Percentiles rank a stretch among this genome's conserved stretches.
Conservation (phyloP, 768 basidiomycete genomes). For the Pulveroboletus sp. region DNA sequence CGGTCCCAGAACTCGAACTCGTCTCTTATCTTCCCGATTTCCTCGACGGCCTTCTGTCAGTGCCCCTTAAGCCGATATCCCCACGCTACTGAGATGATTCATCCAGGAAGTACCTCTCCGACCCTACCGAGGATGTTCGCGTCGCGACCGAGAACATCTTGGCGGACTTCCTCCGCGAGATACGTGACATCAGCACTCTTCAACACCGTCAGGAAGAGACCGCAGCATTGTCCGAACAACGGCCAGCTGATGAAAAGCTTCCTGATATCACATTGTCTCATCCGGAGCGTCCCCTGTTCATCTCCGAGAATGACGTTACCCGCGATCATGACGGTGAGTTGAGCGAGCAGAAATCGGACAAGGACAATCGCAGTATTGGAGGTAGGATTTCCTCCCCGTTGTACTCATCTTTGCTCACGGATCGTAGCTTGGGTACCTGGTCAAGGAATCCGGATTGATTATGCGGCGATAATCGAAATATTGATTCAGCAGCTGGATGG, state of each 20-base stretch:
- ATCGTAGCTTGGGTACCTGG: conserved; percentile 81
- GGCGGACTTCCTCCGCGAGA: conserved; percentile 86
- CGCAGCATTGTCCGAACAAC: conserved; percentile 35
- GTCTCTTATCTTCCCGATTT: conserved; percentile 94
- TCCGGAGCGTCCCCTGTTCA: conserved; percentile 54
- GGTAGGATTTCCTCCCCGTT: conserved; percentile 35
- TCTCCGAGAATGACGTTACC: conserved; percentile 41
- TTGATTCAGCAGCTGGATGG: conserved; percentile 79
- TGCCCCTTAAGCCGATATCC: conserved; percentile 10
- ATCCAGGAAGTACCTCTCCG: conserved; percentile 86
- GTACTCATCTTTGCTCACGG: conserved; percentile 3
- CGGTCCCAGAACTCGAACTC: conserved; percentile 93
- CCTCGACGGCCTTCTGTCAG: conserved; percentile 87
- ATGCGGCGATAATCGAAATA: conserved; percentile 89
- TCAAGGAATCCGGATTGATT: conserved; percentile 89
- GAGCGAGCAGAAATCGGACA: conserved; percentile 39
- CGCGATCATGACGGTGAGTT: conserved; percentile 39
- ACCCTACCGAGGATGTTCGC: conserved; percentile 90
- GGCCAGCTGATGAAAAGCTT: conserved; percentile 46
- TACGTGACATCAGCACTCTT: conserved; percentile 77
- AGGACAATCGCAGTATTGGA: conserved; percentile 59
- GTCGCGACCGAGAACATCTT: conserved; percentile 87
- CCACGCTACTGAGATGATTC: conserved; percentile 4
- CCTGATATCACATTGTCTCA: conserved; percentile 56
- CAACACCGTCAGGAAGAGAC: conserved; percentile 61